Evolutionary conservation across 2,329 filamentous ascomycete genomes (phyloP), one percentile per base, ranked within the genome.

Genomic region (Ophiocordyceps camponoti-saundersi): DNA sequence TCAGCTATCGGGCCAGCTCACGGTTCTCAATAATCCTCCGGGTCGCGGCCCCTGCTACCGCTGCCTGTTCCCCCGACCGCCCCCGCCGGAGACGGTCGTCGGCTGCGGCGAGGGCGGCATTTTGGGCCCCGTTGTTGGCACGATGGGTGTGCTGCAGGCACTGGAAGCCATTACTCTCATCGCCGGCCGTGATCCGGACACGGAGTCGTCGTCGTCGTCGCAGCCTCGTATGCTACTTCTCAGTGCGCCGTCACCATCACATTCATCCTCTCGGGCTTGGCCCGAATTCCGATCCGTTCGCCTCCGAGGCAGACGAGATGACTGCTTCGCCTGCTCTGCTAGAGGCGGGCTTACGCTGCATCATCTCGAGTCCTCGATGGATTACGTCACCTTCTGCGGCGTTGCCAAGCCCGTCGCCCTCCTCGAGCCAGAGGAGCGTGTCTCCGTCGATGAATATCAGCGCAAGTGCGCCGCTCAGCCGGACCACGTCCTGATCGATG

Each of bases 81-180:
- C 92, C 0, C 88, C 90, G 0, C 77, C 85, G 0, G 84, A 85
- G 41, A 87, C 78, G 48, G 82, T 95, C 1, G 72, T 86, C 1
- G 87, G 82, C 49, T 98, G 92, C 57, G 87, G 89, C 40, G 92
- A 98, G 60, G 90, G 89, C 11, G 92, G 92, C 0, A 88, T 98
- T 10, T 57, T 98, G 1, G 92, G 92, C 0, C 89, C 92, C 0
- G 88, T 95, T 0, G 92, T 98, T 0, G 92, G 92, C 0, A 73
- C 80, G 0, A 95, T 98, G 86, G 92, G 92, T 8, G 80, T 95
- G 0, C 65, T 96, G 48, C 92, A 96, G 66, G 90, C 92, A 0
- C 68, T 94, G 1, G 88, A 96, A 64, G 80, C 86, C 0, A 80
- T 96, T 56, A 92, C 93, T 59, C 62, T 95, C n/a, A 71, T 95